Base-by-base conservation (phyloP, 2,329 filamentous ascomycete genomes). In the Colletotrichum sp. region DNA sequence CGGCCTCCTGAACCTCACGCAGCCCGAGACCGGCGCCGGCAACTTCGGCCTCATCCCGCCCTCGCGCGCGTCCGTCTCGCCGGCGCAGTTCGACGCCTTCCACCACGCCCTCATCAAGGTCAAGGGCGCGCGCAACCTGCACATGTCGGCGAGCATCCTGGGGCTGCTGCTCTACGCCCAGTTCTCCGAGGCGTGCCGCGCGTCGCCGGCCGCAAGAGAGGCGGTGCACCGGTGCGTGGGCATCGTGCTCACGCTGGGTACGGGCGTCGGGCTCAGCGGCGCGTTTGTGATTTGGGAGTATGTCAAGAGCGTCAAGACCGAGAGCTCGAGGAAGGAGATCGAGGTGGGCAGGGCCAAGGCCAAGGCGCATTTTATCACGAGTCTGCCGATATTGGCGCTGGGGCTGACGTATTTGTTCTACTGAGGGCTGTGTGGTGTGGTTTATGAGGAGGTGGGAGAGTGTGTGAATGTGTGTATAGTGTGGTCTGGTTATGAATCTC, bases 121-220 rank as follows among this genome's bases (percentile, higher is more conserved):
- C 69, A 76, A 76, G 69, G 73, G 73, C 30, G 73, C 73, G 8
- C 69, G 69, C 24, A 76, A 76, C 44, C 44, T 76, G 57, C 73
- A 76, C 70, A 76, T 76, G 73, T 68, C 73, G 36, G 57, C 63
- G 32, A 73, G 73, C 57, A 49, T 76, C 26, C 15, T 76, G 18
- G 73, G 30, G 1, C 39, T 76, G 36, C 8, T 73, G 12, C 64
- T 76, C 16, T 76, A 73, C 57, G 73, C 69, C 15, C 63, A 68
- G 15, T 64, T 68, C 34, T 76, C 73, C 13, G 57, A 64, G 32
- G 34, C 49, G 24, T 76, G 73, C 64, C 73, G 73, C 32, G 26
- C 63, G 7, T 76, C 73, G n/a, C 73, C 69, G 30, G 18, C n/a
- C 3, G 73, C 73, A 8, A 64, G 63, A 21, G 16, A 26, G 9